These are phyloP conservation scores for Haplographium delicatum DNA, from an alignment of 495 filamentous ascomycete species.

Conservation along the genomic window DNA sequence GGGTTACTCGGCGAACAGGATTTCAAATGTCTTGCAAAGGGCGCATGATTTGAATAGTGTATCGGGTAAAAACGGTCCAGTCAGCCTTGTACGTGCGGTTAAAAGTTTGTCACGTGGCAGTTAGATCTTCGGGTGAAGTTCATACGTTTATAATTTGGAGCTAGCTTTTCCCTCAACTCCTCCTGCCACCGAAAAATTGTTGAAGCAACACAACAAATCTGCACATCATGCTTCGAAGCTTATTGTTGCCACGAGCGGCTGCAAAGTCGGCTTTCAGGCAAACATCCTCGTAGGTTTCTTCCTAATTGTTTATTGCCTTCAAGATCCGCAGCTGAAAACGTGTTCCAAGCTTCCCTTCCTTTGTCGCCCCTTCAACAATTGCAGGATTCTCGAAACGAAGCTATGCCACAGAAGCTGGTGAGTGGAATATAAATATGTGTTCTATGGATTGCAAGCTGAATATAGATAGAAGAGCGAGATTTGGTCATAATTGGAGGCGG, in stretches of 20 bases:
- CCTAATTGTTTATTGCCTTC: slow-evolving; percentile 21
- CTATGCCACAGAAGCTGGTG: slow-evolving; percentile 79
- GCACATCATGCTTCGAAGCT: slow-evolving; percentile 60
- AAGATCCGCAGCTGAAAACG: slow-evolving; percentile 29
- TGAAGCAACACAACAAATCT: slow-evolving; percentile 38
- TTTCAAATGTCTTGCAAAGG: too few species aligned
- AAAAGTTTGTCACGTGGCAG: too few species aligned
- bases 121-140: background rate
- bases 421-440: slow-evolving; percentile 25
- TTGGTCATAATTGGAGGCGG: slow-evolving; percentile 94
- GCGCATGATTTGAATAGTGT: too few species aligned
- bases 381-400: slow-evolving; percentile 58
- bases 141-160: background rate
- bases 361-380: slow-evolving; percentile 49
- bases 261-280: slow-evolving; percentile 60
- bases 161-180: slow-evolving; percentile 3
- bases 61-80: too few species aligned
- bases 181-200: slow-evolving; percentile 61
- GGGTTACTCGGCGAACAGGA: too few species aligned
- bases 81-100: too few species aligned
- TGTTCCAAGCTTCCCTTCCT: slow-evolving; percentile 45
- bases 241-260: slow-evolving; percentile 60
- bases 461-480: slow-evolving; percentile 71
- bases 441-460: slow-evolving; percentile 5
- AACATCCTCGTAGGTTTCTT: slow-evolving; percentile 40